Base-by-base conservation (phyloP, 2,329 filamentous ascomycete genomes). In the Aspergillus versicolor region DNA sequence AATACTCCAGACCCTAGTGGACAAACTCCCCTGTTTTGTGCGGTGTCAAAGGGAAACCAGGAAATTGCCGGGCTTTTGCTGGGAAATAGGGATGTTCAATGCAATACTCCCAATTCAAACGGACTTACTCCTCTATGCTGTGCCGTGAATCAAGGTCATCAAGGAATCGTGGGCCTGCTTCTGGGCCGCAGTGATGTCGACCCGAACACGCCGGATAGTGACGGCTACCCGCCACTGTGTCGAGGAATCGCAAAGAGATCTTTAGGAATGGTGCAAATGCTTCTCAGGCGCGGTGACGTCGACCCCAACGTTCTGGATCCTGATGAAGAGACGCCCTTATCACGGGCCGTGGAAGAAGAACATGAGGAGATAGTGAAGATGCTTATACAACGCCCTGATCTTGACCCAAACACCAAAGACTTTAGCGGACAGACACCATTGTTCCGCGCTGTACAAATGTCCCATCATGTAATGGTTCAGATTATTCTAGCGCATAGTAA, bases 21-120 rank as follows among this genome's bases (percentile, higher is more conserved):
- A 3, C 60, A 61, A 30, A 64, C 64, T 4, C 65, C 65, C 11
- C 43, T 66, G 22, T 62, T 30, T 19, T 65, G 56, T 43, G 66
- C 65, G 2, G 63, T 64, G 13, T 56, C 56, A 11, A 55, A 59
- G 4, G 56, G 61, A 9, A 51, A 64, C 27, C 60, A 60, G 30
- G 56, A 48, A 15, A 60, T 65, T 9, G 52, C 57, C n/a, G 46
- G 58, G 37, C 21, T 63, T 5, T 48, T 68, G 5, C 51, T 68
- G 22, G 59, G 52, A 3, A 59, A 32, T 19, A 40, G 59, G 7
- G 47, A 45, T 12, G 54, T 62, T 1, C 61, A 67, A 11, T 46
- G 57, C 21, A 65, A 65, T 30, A 45, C 54, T 15, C 44, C 43
- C 5, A 56, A 62, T 43, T 42, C 55, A 8, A 57, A 60, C 32